Base-by-base conservation (phyloP, 2,329 filamentous ascomycete species). In the Aspergillus fischeri region DNA sequence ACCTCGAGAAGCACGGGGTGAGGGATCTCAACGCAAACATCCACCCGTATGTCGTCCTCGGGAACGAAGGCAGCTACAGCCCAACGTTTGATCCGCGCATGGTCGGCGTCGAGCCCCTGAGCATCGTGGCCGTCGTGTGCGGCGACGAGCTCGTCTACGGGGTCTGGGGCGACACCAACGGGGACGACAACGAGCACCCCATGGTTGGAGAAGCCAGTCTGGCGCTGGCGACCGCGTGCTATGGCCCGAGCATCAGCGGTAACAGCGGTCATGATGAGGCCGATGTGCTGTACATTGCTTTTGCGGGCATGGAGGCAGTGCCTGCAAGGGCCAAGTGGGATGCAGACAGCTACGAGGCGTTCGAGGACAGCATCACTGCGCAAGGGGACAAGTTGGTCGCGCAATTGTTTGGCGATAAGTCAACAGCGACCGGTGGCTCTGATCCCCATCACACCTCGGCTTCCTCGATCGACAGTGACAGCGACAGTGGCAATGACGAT, bases 31-130 rank as follows among this genome's bases (percentile, higher is more conserved):
- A 68, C 52, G 51, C 64, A 11, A 63, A 66, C 48, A 60, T 64
- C 38, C 64, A 66, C 41, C 58, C 61, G 10, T 68, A 66, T 29
- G 64, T 68, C n/a, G 66, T 68, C 4, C 60, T 68, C 4, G 65
- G 65, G 4, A 67, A 67, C 38, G 53, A 58, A 21, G 62, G 53
- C 3, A 17, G 48, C n/a, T 49, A 49, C 27, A 35, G 41, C 3
- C 38, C 51, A 10, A 53, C 51, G 8, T 59, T 59, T 29, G 50
- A 56, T 9, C 57, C 54, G 5, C 54, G 29, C 3, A 20, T 17
- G 1, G 45, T 41, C 7, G 51, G 51, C 29, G 29, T 59, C 7
- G n/a, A 52, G 8, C 54, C 57, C 7, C 49, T 59, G 10, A 54
- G 54, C 24, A 41, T 56, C 5, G 57, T 57, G 20, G 57, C 57